Evolutionary conservation across 345 rosid genomes (phyloP).

Genomic region (Corymbia maculata): DNA sequence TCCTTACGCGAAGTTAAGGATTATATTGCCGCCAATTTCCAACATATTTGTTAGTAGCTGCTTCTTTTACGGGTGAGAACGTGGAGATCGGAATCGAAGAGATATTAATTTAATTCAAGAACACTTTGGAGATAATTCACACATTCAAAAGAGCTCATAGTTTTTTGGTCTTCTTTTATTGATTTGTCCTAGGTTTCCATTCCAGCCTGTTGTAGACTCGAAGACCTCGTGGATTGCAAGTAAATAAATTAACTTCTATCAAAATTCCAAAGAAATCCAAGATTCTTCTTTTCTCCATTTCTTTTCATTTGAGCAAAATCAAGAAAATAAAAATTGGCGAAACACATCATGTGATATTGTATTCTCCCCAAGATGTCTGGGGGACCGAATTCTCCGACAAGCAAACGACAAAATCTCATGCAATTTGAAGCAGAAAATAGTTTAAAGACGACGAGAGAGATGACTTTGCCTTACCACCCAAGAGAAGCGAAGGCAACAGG

Average conservation of each 20-base stretch:
- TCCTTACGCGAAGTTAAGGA: not conserved
- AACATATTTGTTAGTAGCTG: not conserved
- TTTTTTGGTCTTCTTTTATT: not conserved
- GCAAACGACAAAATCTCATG: not conserved
- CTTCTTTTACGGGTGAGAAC: not conserved
- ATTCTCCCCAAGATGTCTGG: not conserved
- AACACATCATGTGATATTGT: not conserved
- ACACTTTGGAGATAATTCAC: not conserved
- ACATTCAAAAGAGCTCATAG: not conserved
- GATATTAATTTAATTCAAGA: not conserved
- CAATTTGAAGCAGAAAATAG: not conserved
- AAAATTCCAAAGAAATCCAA: not conserved
- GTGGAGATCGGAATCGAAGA: not conserved
- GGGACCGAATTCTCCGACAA: not conserved
- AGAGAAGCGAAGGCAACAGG: constrained; percentile 11
- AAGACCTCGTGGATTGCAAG: not conserved
- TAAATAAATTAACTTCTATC: not conserved
- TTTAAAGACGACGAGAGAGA: not conserved
- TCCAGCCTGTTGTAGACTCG: not conserved
- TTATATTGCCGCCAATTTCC: too few species aligned
- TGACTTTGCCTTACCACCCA: constrained; percentile 7
- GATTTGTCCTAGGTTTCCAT: not conserved
- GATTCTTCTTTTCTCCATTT: not conserved
- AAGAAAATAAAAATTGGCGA: not conserved
- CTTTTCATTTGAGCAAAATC: not conserved